Conservation (phyloP, 106 monocot genomes). For the Apostasia ramifera region DNA sequence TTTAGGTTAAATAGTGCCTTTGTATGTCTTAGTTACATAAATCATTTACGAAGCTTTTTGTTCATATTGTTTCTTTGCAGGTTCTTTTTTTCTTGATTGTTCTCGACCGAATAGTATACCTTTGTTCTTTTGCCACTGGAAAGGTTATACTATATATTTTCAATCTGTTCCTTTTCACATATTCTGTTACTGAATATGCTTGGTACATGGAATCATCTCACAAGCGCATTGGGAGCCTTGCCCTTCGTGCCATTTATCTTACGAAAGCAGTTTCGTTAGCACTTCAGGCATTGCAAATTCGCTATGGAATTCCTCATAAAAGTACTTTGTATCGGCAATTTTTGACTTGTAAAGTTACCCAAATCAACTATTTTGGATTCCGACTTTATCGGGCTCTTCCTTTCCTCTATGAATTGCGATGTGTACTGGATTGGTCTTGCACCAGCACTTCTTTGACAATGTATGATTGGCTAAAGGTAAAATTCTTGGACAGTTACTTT, state of each 20-base stretch:
- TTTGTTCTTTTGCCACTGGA: slow-evolving; percentile 79
- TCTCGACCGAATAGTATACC: slow-evolving; percentile 84
- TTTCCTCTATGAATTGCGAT: slow-evolving; percentile 94
- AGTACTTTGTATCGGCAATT: slow-evolving; percentile 90
- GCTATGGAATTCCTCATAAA: slow-evolving; percentile 83
- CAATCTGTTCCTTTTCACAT: slow-evolving; percentile 86
- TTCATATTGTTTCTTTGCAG: slow-evolving; percentile 30
- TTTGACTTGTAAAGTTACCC: slow-evolving; percentile 84
- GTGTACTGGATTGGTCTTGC: slow-evolving; percentile 98
- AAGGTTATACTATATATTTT: slow-evolving; percentile 84
- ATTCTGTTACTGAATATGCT: slow-evolving; percentile 88
- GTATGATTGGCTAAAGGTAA: slow-evolving; percentile 99
- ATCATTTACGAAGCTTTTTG: no score
- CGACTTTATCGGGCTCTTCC: slow-evolving; percentile 89
- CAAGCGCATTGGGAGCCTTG: slow-evolving; percentile 59
- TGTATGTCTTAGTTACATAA: no score
- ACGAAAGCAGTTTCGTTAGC: slow-evolving; percentile 85
- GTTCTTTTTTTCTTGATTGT: slow-evolving; percentile 93
- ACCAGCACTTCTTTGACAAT: slow-evolving; percentile 93
- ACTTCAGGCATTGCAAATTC: slow-evolving; percentile 82
- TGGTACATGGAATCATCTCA: slow-evolving; percentile 75
- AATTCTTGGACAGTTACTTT: no score
- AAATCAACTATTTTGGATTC: slow-evolving; percentile 87
- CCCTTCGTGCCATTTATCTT: slow-evolving; percentile 86
- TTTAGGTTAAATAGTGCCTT: no score